These are phyloP conservation scores for Quercus glauca DNA, from an alignment of 306 rosid genomes.

Conservation along the genomic window DNA sequence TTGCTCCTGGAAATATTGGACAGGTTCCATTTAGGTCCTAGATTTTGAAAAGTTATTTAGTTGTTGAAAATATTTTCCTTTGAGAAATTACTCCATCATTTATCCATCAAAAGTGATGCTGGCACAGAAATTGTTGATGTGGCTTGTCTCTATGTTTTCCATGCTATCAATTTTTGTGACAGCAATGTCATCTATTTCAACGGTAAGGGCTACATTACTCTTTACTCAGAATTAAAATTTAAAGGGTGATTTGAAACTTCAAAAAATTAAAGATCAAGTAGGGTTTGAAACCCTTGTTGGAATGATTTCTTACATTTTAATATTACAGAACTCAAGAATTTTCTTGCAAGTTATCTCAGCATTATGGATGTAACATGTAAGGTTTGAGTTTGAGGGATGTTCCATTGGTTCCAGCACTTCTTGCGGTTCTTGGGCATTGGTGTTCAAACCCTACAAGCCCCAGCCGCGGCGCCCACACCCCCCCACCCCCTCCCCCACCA, in stretches of 20 bases:
- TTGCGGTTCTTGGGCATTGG: too few species aligned
- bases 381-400: too few species aligned
- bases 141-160: neutral
- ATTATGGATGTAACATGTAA: too few species aligned
- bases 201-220: neutral
- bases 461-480: fast-evolving
- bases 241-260: neutral
- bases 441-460: too few species aligned
- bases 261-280: neutral
- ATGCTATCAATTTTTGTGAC: neutral
- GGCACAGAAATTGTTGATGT: neutral
- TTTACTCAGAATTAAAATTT: neutral
- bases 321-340: neutral
- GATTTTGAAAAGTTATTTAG: neutral
- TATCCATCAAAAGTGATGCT: neutral
- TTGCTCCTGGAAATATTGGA: neutral
- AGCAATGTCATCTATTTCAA: neutral
- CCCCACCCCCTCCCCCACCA: too few species aligned
- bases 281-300: neutral
- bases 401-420: too few species aligned
- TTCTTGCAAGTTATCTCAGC: neutral
- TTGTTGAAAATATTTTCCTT: neutral
- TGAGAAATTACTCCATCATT: neutral
- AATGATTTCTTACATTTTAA: neutral
- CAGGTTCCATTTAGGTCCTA: neutral